A percentile compares a stretch with the other conserved stretches of the same genome.
Evolutionary conservation across 441 rosid species (phyloP).

Genomic region (Erodium texanum): DNA sequence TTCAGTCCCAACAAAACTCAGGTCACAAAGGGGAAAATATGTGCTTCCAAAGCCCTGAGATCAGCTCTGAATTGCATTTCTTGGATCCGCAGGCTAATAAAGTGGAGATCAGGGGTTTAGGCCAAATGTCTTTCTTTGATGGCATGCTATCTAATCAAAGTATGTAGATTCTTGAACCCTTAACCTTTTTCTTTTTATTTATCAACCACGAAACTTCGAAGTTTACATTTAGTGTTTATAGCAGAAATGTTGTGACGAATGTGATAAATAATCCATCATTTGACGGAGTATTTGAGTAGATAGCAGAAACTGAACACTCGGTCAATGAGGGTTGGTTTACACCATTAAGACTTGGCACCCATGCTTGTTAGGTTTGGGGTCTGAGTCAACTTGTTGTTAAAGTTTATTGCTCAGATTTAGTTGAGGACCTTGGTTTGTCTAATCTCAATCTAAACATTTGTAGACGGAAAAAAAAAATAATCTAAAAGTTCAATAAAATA

Average conservation of each 20-base stretch:
- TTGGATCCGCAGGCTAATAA: slow-evolving; percentile 46
- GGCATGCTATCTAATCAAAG: not conserved
- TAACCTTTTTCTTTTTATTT: not conserved
- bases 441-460: too few species aligned
- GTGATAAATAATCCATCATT: too few species aligned
- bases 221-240: not conserved
- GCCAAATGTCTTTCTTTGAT: not conserved
- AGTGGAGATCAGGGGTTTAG: slow-evolving; percentile 11
- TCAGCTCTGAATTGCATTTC: slow-evolving; percentile 66
- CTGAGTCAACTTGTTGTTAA: too few species aligned
- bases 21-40: slow-evolving; percentile 41
- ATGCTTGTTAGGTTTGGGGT: too few species aligned
- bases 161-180: not conserved
- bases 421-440: too few species aligned
- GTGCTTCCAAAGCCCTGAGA: slow-evolving; percentile 73
- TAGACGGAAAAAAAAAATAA: too few species aligned
- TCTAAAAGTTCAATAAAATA: too few species aligned
- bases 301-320: too few species aligned
- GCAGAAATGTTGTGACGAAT: not conserved
- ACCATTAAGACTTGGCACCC: too few species aligned
- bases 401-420: too few species aligned
- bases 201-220: not conserved
- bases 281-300: too few species aligned
- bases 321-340: too few species aligned
- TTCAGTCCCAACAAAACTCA: slow-evolving; percentile 30